phyloP scores from a whole-genome alignment of 208 protist genomes.

The Acanthamoeba castellanii region DNA sequence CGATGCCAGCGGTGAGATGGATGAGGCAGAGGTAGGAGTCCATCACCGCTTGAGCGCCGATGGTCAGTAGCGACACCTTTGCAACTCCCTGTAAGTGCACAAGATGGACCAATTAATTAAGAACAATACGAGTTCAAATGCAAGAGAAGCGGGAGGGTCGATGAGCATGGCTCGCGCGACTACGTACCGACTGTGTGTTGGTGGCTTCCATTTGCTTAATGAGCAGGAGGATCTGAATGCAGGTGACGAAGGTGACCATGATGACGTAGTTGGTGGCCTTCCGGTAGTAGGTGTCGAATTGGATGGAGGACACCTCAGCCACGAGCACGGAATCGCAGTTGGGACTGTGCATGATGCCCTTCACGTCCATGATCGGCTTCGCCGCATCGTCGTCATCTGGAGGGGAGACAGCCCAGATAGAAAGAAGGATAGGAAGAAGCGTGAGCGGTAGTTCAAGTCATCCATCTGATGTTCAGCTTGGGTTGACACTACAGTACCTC shows the following conservation, averaged over 20 bases:
- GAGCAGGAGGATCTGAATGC: constrained; percentile 67
- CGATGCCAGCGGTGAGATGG: constrained; percentile 80
- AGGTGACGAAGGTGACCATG: constrained; percentile 59
- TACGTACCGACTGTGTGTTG: constrained; percentile 44
- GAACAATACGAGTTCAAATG: background rate
- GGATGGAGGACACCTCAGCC: constrained; percentile 38
- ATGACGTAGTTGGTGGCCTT: constrained; percentile 74
- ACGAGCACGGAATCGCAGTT: constrained; percentile 60
- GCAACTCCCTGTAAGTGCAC: constrained; percentile 44
- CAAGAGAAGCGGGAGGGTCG: background rate
- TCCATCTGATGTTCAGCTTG: background rate
- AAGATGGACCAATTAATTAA: no score
- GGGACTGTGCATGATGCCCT: constrained; percentile 67
- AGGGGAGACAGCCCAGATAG: background rate
- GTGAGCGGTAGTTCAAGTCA: background rate
- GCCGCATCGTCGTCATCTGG: background rate
- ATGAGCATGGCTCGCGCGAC: background rate
- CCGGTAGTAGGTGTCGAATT: constrained; percentile 67
- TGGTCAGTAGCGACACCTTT: constrained; percentile 82
- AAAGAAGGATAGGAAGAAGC: background rate
- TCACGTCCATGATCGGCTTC: constrained; percentile 70
- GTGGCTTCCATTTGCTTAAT: constrained; percentile 70
- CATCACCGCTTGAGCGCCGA: constrained; percentile 84
- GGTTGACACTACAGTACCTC: background rate
- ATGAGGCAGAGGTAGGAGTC: constrained; percentile 85